Percentiles rank a stretch among this genome's conserved stretches.
These are phyloP conservation scores for Moesziomyces parantarcticus DNA, from an alignment of 1,284 basidiomycete genomes.

Conservation along the genomic window DNA sequence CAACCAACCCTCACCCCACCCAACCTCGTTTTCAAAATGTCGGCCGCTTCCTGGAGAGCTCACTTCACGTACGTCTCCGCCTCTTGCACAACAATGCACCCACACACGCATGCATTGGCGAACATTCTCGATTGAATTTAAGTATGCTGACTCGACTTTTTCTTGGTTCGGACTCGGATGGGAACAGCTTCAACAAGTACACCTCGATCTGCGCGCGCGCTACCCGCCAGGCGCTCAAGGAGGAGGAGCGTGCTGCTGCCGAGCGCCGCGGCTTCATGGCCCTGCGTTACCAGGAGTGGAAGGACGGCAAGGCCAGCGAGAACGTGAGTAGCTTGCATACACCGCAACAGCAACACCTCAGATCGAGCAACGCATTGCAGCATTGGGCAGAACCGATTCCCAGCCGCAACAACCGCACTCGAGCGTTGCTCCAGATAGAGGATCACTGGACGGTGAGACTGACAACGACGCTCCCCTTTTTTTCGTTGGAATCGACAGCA, in stretches of 20 bases:
- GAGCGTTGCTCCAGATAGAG: no score
- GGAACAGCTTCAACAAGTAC: conserved; percentile 70
- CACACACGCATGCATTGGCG: no score
- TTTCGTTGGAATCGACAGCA: conserved; percentile 20
- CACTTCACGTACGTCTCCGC: conserved; percentile 61
- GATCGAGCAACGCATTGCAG: no score
- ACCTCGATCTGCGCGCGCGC: conserved; percentile 68
- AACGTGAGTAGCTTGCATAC: conserved; percentile 51
- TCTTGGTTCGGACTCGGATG: not conserved
- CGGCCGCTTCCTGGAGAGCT: conserved; percentile 63
- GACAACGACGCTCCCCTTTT: not conserved
- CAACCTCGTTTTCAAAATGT: conserved; percentile 39
- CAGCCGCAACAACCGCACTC: no score
- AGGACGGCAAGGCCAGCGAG: conserved; percentile 67
- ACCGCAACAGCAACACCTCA: no score
- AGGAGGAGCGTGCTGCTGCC: conserved; percentile 68
- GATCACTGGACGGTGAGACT: not conserved
- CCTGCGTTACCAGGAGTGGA: conserved; percentile 69
- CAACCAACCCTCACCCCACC: conserved; percentile 11
- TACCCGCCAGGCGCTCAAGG: conserved; percentile 69
- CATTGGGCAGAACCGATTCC: no score
- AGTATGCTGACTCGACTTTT: not conserved
- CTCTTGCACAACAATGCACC: not conserved
- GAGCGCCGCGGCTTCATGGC: conserved; percentile 68
- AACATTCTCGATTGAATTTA: not conserved